Evolutionary conservation across 2,329 filamentous ascomycete species (phyloP), one percentile per base, ranked within the genome.

Genomic region (Myriosclerotinia curreyana): DNA sequence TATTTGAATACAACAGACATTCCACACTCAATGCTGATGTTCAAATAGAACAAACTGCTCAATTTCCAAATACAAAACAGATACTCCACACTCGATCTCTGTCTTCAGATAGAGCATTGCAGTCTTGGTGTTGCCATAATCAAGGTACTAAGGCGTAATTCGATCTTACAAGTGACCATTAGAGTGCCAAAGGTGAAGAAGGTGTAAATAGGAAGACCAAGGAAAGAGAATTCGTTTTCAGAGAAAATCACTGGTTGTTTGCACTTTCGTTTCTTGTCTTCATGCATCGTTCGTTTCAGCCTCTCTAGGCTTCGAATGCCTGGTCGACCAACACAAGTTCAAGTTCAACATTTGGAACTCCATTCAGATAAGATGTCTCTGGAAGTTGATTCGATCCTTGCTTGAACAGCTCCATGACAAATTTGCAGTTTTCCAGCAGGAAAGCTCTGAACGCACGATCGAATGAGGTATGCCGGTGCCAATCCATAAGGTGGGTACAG

Each of bases 301-400:
- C 15, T 20, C 52, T 15, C 22, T 31, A 25, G 5, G 22, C 17
- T 55, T 55, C 53, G 17, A 55, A 22, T 8, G 40, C 25, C 17
- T 9, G 5, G 25, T 56, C 25, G 38, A 31, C 20, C 7, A 56
- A 20, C 3, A 31, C 25, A 5, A 56, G 53, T 8, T 34, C 15
- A 34, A 44, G 53, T n/a, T 31, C 38, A 44, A 56, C 17, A 15
- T 44, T 44, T 22, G 25, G 53, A 55, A 31, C 53, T n/a, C 25
- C 5, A 28, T 7, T 2, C 5, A 42, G 36, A 20, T 17, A 9
- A 6, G 4, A 7, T 11, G 15, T 40, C 34, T 3, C 5, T 38
- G 7, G 7, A 25, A 20, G 0, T 11, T 20, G 7, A 5, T 1
- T n/a, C 38, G 22, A 8, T 12, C 0, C 5, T 28, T 38, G 17